Percentiles rank a stretch among this genome's conserved stretches.
These are phyloP conservation scores for Vaccinium myrtillus DNA, from an alignment of 148 eudicot genomes.

Conservation along the genomic window DNA sequence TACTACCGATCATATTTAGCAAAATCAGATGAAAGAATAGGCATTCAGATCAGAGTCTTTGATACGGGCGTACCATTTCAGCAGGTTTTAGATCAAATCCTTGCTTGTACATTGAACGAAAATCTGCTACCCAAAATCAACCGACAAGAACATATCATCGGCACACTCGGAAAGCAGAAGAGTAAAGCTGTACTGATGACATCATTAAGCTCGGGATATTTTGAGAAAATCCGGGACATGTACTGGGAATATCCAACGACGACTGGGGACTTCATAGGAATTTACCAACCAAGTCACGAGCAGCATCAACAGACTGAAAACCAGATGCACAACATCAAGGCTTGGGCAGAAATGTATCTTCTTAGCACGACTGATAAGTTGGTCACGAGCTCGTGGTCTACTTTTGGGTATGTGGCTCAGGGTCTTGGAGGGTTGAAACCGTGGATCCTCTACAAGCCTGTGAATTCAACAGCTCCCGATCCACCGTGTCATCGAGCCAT, in stretches of 20 bases:
- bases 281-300: slow-evolving; percentile 90
- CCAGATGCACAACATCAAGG: slow-evolving; percentile 65
- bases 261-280: slow-evolving; percentile 58
- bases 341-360: slow-evolving; percentile 95
- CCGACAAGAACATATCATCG: slow-evolving; percentile 28
- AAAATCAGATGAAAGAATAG: slow-evolving; percentile 72
- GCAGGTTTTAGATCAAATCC: slow-evolving; percentile 76
- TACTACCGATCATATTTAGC: slow-evolving; percentile 79
- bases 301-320: slow-evolving; percentile 65
- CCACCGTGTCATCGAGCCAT: slow-evolving; percentile 77
- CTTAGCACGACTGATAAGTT: slow-evolving; percentile 75
- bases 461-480: slow-evolving; percentile 56
- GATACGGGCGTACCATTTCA: slow-evolving; percentile 62
- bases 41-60: slow-evolving; percentile 81
- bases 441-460: slow-evolving; percentile 84
- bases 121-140: slow-evolving; percentile 57
- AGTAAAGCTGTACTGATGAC: slow-evolving; percentile 70
- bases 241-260: slow-evolving; percentile 85
- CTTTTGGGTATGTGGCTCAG: slow-evolving; percentile 93
- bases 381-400: slow-evolving; percentile 90
- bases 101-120: slow-evolving; percentile 62
- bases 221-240: slow-evolving; percentile 52
- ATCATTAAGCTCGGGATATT: slow-evolving; percentile 67
- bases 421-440: slow-evolving; percentile 95
- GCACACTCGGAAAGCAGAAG: slow-evolving; percentile 28